phyloP scores from a whole-genome alignment of 805 yeast species.

The Wickerhamomyces kurtzmanii region DNA sequence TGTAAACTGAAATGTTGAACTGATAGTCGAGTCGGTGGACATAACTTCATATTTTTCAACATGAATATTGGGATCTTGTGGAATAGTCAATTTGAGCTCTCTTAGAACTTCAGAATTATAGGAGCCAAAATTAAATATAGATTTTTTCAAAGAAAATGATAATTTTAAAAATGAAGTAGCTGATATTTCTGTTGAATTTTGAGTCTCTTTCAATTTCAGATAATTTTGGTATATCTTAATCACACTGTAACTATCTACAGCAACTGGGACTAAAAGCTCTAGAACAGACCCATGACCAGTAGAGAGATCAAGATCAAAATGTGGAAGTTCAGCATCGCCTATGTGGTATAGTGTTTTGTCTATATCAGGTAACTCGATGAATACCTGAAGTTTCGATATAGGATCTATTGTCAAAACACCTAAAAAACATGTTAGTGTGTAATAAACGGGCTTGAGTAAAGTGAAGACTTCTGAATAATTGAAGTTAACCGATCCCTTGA shows the following conservation, averaged over 20 bases:
- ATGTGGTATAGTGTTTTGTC: slow-evolving; percentile 3
- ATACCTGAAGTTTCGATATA: slow-evolving; percentile 4
- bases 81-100: too few species aligned
- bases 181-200: too few species aligned
- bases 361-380: slow-evolving; percentile 5
- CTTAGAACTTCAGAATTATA: too few species aligned
- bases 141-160: too few species aligned
- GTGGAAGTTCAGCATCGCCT: not conserved
- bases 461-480: slow-evolving; percentile 8
- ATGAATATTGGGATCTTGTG: too few species aligned
- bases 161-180: too few species aligned
- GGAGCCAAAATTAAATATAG: too few species aligned
- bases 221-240: slow-evolving; percentile 3
- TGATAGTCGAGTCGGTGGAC: too few species aligned
- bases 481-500: slow-evolving; percentile 6
- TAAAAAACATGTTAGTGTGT: slow-evolving; percentile 2
- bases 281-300: slow-evolving; percentile 4
- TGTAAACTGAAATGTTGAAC: too few species aligned
- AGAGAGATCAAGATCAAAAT: slow-evolving; percentile 6
- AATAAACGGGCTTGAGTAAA: slow-evolving; percentile 4
- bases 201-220: slow-evolving; percentile 2
- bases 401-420: slow-evolving; percentile 4
- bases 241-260: slow-evolving; percentile 6
- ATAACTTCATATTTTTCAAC: too few species aligned
- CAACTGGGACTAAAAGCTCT: slow-evolving; percentile 2